A percentile compares a stretch with the other conserved stretches of the same genome.
phyloP scores from a whole-genome alignment of 2,329 filamentous ascomycete species.

The Fusarium sp. region DNA sequence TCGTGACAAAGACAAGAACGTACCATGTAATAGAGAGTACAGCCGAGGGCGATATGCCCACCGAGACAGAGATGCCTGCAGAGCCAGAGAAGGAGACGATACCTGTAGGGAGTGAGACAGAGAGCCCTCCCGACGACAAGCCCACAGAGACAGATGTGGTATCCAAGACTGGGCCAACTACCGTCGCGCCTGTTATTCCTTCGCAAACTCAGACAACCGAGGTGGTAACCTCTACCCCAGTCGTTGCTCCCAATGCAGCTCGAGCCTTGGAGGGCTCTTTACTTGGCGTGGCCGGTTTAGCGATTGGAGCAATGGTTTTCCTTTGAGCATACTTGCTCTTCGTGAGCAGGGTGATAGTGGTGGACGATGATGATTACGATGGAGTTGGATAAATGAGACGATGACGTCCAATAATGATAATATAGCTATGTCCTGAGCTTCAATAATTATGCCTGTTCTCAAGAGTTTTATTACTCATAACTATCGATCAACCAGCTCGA shows the following conservation, averaged over 20 bases:
- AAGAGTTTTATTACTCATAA: too few relatives aligned
- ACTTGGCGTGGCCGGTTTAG: neutral
- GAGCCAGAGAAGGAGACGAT: neutral
- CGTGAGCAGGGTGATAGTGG: neutral
- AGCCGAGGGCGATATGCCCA: neutral
- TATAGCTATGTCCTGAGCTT: neutral
- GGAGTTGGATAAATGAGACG: neutral
- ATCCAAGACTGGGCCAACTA: constrained; percentile 4
- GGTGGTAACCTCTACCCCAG: neutral
- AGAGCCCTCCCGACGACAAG: neutral
- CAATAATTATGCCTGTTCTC: neutral
- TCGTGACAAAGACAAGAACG: neutral
- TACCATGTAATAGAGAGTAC: neutral
- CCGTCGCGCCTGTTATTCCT: constrained; percentile 13
- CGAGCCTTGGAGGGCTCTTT: constrained; percentile 10
- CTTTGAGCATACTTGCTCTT: neutral
- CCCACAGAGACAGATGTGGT: neutral
- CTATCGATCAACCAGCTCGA: too few relatives aligned
- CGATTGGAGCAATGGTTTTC: constrained; percentile 17
- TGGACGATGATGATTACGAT: neutral
- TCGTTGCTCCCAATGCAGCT: constrained; percentile 9
- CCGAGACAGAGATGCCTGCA: neutral
- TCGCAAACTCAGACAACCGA: neutral
- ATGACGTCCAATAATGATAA: neutral
- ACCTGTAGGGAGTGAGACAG: neutral